Evolutionary conservation across 2,329 filamentous ascomycete species (phyloP).

Genomic region (Emmonsiellopsis sp.): DNA sequence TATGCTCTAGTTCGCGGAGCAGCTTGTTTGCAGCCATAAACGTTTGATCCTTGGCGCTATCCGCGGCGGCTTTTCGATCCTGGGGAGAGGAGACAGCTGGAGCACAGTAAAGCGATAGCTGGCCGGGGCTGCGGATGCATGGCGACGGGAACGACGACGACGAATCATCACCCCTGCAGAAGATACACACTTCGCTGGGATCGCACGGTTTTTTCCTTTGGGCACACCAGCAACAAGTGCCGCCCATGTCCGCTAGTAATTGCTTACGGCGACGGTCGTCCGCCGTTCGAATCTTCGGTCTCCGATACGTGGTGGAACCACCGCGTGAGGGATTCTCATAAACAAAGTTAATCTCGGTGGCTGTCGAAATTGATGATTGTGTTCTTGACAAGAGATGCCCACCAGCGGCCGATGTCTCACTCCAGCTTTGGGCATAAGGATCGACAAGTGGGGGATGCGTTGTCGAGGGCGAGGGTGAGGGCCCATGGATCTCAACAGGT

Average conservation of each 20-base stretch:
- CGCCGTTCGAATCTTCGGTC: background rate
- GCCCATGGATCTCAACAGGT: no score
- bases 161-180: constrained; percentile 9
- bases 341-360: no score
- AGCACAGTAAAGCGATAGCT: constrained; percentile 11
- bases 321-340: no score
- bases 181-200: constrained; percentile 11
- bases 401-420: no score
- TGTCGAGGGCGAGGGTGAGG: no score
- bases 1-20: constrained; percentile 2
- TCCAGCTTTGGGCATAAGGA: no score
- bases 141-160: background rate
- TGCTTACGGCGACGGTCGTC: constrained; percentile 11
- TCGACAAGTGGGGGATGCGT: no score
- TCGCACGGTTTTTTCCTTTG: constrained; percentile 20
- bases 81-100: background rate
- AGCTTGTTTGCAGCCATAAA: constrained; percentile 6
- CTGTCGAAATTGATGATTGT: no score
- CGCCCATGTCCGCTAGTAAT: constrained; percentile 16
- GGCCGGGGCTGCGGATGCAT: constrained; percentile 16
- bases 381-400: no score
- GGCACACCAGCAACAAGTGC: constrained; percentile 21
- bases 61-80: background rate
- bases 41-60: constrained; percentile 4
- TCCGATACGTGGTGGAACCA: background rate